A percentile compares a stretch with the other conserved stretches of the same genome.
Conservation (phyloP, 108 stramenopile species). For the Nannochloropsis salina region DNA sequence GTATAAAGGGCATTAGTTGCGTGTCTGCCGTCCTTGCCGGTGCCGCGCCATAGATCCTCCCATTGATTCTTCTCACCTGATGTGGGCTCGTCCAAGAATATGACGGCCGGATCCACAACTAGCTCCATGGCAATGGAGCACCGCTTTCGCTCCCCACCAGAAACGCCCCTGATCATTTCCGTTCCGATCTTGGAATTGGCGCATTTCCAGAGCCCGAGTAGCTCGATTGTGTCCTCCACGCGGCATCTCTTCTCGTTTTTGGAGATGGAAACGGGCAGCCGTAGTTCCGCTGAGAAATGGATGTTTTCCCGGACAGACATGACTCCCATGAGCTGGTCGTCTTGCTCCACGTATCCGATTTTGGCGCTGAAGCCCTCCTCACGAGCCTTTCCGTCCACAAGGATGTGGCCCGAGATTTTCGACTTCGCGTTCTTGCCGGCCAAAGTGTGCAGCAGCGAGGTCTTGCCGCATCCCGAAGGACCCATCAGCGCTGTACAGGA, state of each 20-base stretch:
- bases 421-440: not conserved
- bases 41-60: no score
- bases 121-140: constrained; percentile 64
- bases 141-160: constrained; percentile 50
- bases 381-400: constrained; percentile 30
- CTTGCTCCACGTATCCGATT: constrained; percentile 77
- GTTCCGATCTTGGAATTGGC: not conserved
- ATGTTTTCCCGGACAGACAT: constrained; percentile 77
- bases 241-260: constrained; percentile 58
- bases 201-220: constrained; percentile 25
- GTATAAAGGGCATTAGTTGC: no score
- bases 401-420: constrained; percentile 31
- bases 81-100: constrained; percentile 58
- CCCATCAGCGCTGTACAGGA: not conserved
- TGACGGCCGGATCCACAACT: constrained; percentile 46
- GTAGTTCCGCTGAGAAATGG: constrained; percentile 68
- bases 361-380: constrained; percentile 54
- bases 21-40: no score
- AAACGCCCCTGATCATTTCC: not conserved
- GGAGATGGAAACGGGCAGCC: constrained; percentile 60
- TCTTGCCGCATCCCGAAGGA: not conserved
- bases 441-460: not conserved
- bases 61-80: no score
- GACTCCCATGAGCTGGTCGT: constrained; percentile 68
- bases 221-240: constrained; percentile 60